These are phyloP conservation scores for Isabelozyma gotoi DNA, from an alignment of 805 yeast species.

Conservation along the genomic window DNA sequence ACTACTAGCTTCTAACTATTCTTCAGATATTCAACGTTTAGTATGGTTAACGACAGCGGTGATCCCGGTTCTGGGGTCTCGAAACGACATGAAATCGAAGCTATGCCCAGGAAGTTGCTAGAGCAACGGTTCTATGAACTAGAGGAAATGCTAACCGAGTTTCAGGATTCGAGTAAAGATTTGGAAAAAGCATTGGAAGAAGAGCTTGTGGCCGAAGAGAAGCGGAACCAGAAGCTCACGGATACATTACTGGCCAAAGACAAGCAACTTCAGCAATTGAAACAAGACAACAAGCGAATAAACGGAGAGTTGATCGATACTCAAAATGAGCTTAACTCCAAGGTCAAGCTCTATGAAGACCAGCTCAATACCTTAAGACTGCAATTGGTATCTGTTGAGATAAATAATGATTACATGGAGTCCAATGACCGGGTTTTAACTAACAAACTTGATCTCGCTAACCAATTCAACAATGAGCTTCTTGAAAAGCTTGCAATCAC, in stretches of 20 bases:
- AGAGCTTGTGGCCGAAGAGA: slow-evolving; percentile 37
- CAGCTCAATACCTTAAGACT: slow-evolving; percentile 22
- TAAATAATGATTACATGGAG: slow-evolving; percentile 42
- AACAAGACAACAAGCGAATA: slow-evolving; percentile 11
- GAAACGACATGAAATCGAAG: not conserved
- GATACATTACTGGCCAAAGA: slow-evolving; percentile 15
- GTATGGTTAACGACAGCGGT: not conserved
- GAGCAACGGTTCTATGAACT: slow-evolving; percentile 31
- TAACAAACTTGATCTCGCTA: slow-evolving; percentile 31
- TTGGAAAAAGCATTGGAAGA: slow-evolving; percentile 45
- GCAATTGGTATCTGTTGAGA: slow-evolving; percentile 39
- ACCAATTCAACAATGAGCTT: slow-evolving; percentile 40
- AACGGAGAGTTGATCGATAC: slow-evolving; percentile 18
- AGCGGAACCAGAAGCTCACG: slow-evolving; percentile 16
- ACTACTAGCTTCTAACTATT: not conserved
- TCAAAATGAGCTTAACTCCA: slow-evolving; percentile 9
- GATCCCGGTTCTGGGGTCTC: not conserved
- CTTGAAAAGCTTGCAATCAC: slow-evolving; percentile 41
- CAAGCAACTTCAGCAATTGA: slow-evolving; percentile 15
- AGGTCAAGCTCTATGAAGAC: slow-evolving; percentile 15
- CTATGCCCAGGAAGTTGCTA: slow-evolving; percentile 17
- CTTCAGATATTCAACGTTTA: not conserved
- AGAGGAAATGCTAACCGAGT: slow-evolving; percentile 38
- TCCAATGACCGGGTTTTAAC: slow-evolving; percentile 34
- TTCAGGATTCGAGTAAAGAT: slow-evolving; percentile 44